Evolutionary conservation across 768 basidiomycete species (phyloP).

Genomic region (Boletus patriciae): DNA sequence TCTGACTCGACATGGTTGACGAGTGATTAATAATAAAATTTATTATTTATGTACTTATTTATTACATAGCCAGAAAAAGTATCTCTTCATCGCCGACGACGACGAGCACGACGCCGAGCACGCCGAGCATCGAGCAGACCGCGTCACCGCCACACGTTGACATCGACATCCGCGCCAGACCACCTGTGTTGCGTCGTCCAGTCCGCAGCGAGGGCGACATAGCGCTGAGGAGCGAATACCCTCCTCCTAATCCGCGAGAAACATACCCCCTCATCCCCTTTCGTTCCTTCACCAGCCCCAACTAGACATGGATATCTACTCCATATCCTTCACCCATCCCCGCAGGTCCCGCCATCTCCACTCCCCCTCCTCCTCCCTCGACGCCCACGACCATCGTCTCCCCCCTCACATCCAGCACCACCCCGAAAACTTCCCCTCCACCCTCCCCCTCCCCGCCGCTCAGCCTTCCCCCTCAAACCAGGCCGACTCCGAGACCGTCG

Average conservation of each 20-base stretch:
- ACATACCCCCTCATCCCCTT: conserved; percentile 20
- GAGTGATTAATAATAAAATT: conserved; percentile 6
- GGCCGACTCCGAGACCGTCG: conserved; percentile 70
- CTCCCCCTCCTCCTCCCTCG: conserved; percentile 61
- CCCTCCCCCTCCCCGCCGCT: conserved; percentile 40
- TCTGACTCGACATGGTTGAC: conserved; percentile 1
- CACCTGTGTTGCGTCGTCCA: background rate
- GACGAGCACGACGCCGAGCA: conserved; percentile 19
- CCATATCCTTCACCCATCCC: conserved; percentile 90
- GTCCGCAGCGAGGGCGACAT: conserved; percentile 6
- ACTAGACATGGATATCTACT: conserved; percentile 84
- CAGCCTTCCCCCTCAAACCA: conserved; percentile 36
- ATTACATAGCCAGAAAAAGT: conserved; percentile 21
- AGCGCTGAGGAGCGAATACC: conserved; percentile 27
- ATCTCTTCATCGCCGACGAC: conserved; percentile 7
- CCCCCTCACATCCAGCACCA: conserved; percentile 40
- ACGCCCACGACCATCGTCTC: conserved; percentile 54
- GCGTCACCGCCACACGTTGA: conserved; percentile 16
- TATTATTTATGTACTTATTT: background rate
- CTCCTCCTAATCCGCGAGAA: conserved; percentile 26
- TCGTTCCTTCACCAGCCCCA: background rate
- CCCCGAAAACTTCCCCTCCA: conserved; percentile 33
- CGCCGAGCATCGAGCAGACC: conserved; percentile 18
- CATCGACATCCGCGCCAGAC: conserved; percentile 6
- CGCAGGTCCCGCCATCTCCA: conserved; percentile 69